Base-by-base conservation (phyloP, 2,329 filamentous ascomycete species). In the Xylariaceae sp. region DNA sequence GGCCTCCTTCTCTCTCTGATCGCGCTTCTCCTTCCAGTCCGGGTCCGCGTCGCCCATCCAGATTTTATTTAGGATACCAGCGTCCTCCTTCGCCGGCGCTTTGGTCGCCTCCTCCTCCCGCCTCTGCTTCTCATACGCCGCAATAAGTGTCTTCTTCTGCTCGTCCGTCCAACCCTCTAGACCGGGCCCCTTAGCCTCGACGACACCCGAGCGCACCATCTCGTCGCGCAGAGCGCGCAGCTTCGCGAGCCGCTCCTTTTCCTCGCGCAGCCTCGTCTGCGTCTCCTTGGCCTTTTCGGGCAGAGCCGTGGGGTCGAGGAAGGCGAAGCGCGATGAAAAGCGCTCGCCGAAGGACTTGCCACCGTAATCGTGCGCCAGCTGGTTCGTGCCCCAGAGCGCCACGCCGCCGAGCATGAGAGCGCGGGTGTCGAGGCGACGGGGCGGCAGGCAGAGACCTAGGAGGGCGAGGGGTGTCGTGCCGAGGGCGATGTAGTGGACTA, bases 31-130 rank as follows among this genome's bases (percentile, higher is more conserved):
- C 68, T 77, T 75, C 82, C 82, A 85, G 64, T 80, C 76, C 50
- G 78, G 76, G n/a, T 72, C 71, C 69, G 84, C 82, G 44, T 76
- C 77, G 39, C 83, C 84, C 78, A 84, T 81, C 84, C 83, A 86
- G 13, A 85, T 70, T 63, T 76, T 76, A 62, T 79, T 73, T 57
- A 83, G 45, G 3, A 75, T 11, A 0, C 73, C 68, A 60, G 63
- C 67, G 45, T 66, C 56, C 10, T 52, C 35, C 55, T 59, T 6
- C 54, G 53, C 57, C 57, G n/a, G 11, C 51, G n/a, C 30, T 41
- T 39, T 3, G 39, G 34, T 56, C 9, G 39, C 23, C 53, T 55
- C 52, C 53, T 59, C 61, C 50, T 54, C 58, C 45, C 49, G 50
- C 51, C 15, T 44, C 47, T 47, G 50, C 53, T 17, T 59, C 41